Evolutionary conservation across 202 grass and related monocot genomes (phyloP).

Genomic region (Setaria italica): DNA sequence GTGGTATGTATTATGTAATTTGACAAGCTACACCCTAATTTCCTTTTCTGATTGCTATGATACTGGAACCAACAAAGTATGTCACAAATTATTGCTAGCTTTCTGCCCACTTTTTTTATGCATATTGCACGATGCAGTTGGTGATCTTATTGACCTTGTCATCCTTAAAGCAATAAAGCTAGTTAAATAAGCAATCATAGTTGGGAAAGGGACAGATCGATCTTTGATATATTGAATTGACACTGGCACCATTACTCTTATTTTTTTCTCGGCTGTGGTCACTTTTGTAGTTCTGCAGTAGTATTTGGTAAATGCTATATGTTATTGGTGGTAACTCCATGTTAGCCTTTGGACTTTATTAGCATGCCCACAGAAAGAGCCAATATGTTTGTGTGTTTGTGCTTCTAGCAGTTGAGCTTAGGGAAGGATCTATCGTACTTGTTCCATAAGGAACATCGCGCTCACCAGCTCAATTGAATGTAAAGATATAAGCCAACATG

Average conservation of each 20-base stretch:
- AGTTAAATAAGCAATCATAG: conserved; percentile 23
- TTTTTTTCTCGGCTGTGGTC: neutral
- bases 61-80: neutral
- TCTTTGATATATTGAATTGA: conserved; percentile 19
- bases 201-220: neutral
- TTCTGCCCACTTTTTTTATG: neutral
- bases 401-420: neutral
- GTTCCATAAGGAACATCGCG: conserved; percentile 18
- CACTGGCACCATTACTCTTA: neutral
- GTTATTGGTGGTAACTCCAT: conserved; percentile 17
- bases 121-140: conserved; percentile 13
- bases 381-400: neutral
- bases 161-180: neutral
- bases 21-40: conserved; percentile 24
- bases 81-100: neutral
- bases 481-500: neutral
- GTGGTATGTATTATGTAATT: conserved; percentile 61
- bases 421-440: neutral
- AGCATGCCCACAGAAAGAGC: neutral
- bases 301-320: conserved; percentile 22
- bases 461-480: neutral
- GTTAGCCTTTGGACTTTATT: conserved; percentile 19
- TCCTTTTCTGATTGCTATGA: conserved; percentile 11
- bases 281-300: conserved; percentile 27
- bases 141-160: neutral